Evolutionary conservation across 257 asterid genomes (phyloP).

Genomic region (Nemophila menziesii): DNA sequence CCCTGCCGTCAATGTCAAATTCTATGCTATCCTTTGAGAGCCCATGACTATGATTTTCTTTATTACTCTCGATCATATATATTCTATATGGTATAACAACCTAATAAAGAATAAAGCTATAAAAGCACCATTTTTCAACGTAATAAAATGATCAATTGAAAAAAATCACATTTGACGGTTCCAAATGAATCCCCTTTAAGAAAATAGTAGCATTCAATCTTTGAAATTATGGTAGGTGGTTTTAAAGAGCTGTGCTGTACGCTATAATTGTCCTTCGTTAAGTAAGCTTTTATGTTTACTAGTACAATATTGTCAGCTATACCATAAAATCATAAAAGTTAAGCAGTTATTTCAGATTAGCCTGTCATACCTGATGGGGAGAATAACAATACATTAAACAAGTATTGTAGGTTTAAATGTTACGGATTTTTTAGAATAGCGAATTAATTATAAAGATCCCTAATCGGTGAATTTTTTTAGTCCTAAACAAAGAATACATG

Average conservation of each 20-base stretch:
- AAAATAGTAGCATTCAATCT: background rate
- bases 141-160: too few relatives aligned
- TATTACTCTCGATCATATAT: background rate
- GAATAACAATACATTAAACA: too few relatives aligned
- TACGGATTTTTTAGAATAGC: too few relatives aligned
- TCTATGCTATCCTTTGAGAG: too few relatives aligned
- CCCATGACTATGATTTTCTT: constrained; percentile 4
- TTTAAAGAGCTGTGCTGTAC: too few relatives aligned
- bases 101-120: background rate
- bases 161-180: background rate
- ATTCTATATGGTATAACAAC: background rate
- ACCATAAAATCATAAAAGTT: constrained; percentile 2
- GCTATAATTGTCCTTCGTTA: background rate
- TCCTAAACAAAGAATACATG: too few relatives aligned
- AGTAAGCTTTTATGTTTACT: background rate
- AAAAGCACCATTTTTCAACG: constrained; percentile 12
- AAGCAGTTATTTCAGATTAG: too few relatives aligned
- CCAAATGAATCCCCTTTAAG: background rate
- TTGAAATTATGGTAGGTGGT: constrained; percentile 1
- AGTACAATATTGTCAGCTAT: constrained; percentile 1
- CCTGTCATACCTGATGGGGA: too few relatives aligned
- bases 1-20: too few relatives aligned
- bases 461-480: too few relatives aligned
- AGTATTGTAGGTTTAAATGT: too few relatives aligned
- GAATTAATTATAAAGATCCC: too few relatives aligned